Base-by-base conservation (phyloP, 305 asterid species). In the Rubia balearica region DNA sequence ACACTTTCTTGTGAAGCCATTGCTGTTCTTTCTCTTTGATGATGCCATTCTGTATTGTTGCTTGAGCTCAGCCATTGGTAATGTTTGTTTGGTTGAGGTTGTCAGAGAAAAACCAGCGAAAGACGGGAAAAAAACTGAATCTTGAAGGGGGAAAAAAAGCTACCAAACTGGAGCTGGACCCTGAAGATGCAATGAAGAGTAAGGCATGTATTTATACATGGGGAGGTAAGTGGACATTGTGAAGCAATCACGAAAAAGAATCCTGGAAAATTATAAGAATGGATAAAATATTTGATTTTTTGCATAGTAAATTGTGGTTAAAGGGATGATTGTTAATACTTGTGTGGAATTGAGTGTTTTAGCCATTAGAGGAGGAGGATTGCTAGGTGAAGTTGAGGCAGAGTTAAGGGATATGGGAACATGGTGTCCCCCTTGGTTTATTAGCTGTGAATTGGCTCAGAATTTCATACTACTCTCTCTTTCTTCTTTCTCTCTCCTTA, bases 141-240 rank as follows among this genome's bases (percentile, higher is more conserved):
- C 38, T 33, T 33, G 38, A 33, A 30, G 24, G 22, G 81, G 55
- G 81, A 81, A 90, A 90, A 90, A 88, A 87, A 87, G 89, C 93
- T 81, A 91, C 70, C 86, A 68, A 76, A 43, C 48, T 78, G 85
- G 90, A 91, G 97, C 94, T 87, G 76, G 88, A 90, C 86, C 90
- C 89, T 85, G 90, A 80, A 77, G 64, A 49, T 38, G 62, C 42
- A 69, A 74, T 59, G 1, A 40, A 22, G 45, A 36, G 45, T 76
- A 75, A 81, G 71, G 56, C 64, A 46, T 21, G 57, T 80, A 89
- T 86, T 80, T 91, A 91, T 91, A 88, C 62, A 21, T 9, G 59
- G 62, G 30, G 38, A n/a, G 21, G 53, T 33, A 40, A 1, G 13
- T 56, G 53, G 71, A 83, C 75, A 74, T 48, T 36, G 40, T 9